phyloP scores from a whole-genome alignment of 148 eudicot genomes.

The Polygonum aviculare region DNA sequence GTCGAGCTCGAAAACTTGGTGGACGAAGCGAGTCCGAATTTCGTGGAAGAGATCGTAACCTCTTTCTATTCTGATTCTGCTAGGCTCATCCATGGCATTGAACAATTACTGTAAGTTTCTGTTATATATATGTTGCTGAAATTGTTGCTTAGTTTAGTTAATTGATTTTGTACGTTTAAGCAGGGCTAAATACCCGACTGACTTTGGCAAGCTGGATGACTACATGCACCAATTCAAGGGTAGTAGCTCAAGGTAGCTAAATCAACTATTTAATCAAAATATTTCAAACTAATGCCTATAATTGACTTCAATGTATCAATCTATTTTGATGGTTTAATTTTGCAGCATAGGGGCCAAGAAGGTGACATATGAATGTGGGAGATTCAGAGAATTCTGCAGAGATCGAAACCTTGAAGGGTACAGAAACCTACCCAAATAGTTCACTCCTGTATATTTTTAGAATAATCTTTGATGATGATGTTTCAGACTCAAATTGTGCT shows the following conservation, averaged over 20 bases:
- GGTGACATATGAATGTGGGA: constrained; percentile 52
- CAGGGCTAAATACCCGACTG: constrained; percentile 43
- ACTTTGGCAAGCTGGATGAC: constrained; percentile 59
- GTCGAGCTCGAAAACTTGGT: constrained; percentile 59
- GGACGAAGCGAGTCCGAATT: constrained; percentile 58
- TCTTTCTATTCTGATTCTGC: constrained; percentile 57
- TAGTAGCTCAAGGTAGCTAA: constrained; percentile 72
- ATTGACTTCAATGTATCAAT: background rate
- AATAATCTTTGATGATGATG: background rate
- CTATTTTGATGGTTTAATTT: background rate
- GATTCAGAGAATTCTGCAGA: constrained; percentile 56
- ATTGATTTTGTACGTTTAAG: background rate
- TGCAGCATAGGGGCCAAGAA: constrained; percentile 86
- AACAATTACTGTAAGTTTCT: constrained; percentile 49
- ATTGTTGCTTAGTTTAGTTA: background rate
- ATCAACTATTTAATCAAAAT: background rate
- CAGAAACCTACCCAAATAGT: background rate
- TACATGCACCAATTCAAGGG: constrained; percentile 83
- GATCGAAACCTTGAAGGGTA: constrained; percentile 63
- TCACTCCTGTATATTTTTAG: background rate
- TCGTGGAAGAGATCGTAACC: constrained; percentile 65
- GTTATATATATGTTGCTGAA: background rate
- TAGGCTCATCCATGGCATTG: constrained; percentile 49
- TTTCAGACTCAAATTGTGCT: background rate
- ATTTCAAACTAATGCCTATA: background rate